Evolutionary conservation across 2,329 filamentous ascomycete genomes (phyloP), one percentile per base, ranked within the genome.

Genomic region (Amauroascus verrucosus): DNA sequence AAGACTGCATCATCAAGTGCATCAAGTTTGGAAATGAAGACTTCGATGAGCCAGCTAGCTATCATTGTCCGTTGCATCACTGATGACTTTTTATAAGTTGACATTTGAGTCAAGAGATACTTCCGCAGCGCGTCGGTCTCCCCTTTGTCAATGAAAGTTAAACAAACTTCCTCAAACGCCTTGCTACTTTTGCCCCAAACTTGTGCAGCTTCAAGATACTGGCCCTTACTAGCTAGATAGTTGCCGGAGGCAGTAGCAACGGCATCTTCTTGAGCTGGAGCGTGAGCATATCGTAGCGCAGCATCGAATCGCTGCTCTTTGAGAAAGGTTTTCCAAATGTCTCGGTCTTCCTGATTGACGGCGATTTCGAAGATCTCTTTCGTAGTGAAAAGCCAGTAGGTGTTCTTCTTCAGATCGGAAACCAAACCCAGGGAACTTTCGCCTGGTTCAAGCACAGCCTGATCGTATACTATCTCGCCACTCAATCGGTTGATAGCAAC

Each of bases 1-100:
- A 90, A 85, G 58, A 97, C 91, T 2, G 86, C 90, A 68, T 98
- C 93, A 64, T 98, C 93, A 2, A 98, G 77, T 2, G 86, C 85
- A 66, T 98, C 96, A 40, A 98, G 78, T 70, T 95, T 96, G 4
- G 89, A 87, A 89, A 98, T 98, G 69, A 91, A 98, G 1, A 97
- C 79, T 68, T 98, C 93, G 8, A 96, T 78, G 41, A 98, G 78
- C 93, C 93, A 98, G 60, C 85, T 90, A 1, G 91, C 87, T 59
- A 97, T 83, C 88, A 98, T 95, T 59, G 87, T 85, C 55, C 91
- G 78, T 70, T 98, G 93, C 90, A 98, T 98, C 28, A 84, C 75
- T 0, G 84, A 83, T 0, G 84, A 80, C 68, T 90, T 95, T 67
- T 89, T 95, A 64, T 89, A 83, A 0, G 81, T 84, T 6, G 80